A percentile compares a stretch with the other conserved stretches of the same genome.
Conservation (phyloP, 768 basidiomycete species). For the Mrakia frigida region DNA sequence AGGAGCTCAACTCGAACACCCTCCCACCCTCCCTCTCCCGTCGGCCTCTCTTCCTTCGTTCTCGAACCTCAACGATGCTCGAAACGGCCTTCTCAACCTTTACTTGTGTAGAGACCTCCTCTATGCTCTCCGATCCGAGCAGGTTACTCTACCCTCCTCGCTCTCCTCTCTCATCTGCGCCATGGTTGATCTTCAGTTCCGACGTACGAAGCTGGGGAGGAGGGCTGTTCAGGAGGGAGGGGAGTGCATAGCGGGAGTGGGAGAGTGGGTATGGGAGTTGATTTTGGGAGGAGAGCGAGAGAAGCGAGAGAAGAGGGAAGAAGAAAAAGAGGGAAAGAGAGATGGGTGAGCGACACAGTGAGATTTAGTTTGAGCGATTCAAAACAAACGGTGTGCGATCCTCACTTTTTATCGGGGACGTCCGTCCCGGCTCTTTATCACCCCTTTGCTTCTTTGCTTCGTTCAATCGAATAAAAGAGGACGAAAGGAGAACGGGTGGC, state of each 20-base stretch:
- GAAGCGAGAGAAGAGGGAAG: no score
- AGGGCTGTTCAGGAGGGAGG: conserved; percentile 31
- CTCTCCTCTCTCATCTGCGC: background rate
- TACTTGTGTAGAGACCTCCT: conserved; percentile 7
- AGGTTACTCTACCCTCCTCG: background rate
- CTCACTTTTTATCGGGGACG: no score
- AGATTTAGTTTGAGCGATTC: no score
- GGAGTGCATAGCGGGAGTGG: no score
- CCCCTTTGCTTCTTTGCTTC: background rate
- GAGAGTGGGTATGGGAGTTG: no score
- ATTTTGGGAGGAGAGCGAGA: no score
- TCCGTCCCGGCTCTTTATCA: no score
- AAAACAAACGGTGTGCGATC: no score
- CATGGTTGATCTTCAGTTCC: background rate
- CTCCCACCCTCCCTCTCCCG: background rate
- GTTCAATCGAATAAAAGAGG: no score
- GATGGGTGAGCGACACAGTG: no score
- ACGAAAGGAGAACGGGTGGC: no score
- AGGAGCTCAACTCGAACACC: background rate
- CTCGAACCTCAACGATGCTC: background rate
- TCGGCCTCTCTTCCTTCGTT: background rate
- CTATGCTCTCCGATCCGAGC: background rate
- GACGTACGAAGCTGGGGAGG: background rate
- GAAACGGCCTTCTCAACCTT: background rate
- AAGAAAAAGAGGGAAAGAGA: no score